Base-by-base conservation (phyloP, 225 moss, liverwort and hornwort species). In the Neckera pumila region DNA sequence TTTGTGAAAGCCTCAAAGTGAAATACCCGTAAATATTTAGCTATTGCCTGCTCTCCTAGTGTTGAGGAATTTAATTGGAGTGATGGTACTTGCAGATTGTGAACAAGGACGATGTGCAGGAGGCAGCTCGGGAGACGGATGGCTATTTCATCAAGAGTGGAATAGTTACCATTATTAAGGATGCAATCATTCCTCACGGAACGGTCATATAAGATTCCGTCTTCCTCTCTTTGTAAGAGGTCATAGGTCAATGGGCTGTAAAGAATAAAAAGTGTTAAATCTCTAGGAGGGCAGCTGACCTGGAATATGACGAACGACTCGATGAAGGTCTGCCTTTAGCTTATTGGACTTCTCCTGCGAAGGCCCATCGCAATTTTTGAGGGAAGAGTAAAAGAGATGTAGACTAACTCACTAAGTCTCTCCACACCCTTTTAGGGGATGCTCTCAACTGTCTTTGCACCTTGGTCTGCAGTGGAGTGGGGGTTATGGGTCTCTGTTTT, bases 101-200 rank as follows among this genome's bases (percentile, higher is more conserved):
- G 82, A 99, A 99, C 88, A 97, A 95, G 89, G 97, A 99, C 45
- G 95, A 95, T 76, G 99, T 99, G 60, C 94, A 94, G 85, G 99
- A 99, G 91, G 99, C 97, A 42, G 97, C 99, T 54, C 95, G 96
- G 90, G 99, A 99, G 88, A 97, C 93, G 5, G 97, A 97, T 70
- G 99, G 99, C 36, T 99, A 96, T 87, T 99, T 97, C 79, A 99
- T 99, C 76, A 99, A 97, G 90, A 96, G 96, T 91, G 99, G 99
- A 70, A 99, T 99, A 93, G 97, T 99, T 10, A 99, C 99, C 76
- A 96, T 99, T 58, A 99, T 99, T 57, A 99, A 99, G 89, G 99
- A 99, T 87, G 97, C 99, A 71, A 86, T 99, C 18, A 96, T 99
- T 72, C 97, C 99, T 47, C 96, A 97, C 40, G 96, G 95, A 80